phyloP scores from a whole-genome alignment of 768 basidiomycete species.

The Termitomyces sp. region DNA sequence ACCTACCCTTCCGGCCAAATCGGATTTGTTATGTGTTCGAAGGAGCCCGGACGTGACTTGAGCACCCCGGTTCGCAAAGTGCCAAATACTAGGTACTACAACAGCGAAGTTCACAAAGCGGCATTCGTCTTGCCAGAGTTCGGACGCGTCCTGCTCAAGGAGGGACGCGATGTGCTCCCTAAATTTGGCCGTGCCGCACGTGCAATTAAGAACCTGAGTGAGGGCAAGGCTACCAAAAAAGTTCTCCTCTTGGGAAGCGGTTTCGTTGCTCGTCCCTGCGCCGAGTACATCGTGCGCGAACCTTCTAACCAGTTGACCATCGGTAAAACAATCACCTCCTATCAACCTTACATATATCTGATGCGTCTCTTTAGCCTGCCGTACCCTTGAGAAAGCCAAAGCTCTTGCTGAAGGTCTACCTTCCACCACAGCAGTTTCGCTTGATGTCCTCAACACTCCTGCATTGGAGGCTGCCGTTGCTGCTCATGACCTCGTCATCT shows the following conservation, averaged over 20 bases:
- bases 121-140: constrained; percentile 96
- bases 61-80: constrained; percentile 70
- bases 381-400: constrained; percentile 75
- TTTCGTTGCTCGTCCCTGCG: constrained; percentile 94
- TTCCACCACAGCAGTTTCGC: constrained; percentile 64
- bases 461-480: constrained; percentile 80
- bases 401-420: constrained; percentile 64
- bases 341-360: neutral
- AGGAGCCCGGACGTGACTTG: constrained; percentile 64
- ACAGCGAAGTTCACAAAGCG: constrained; percentile 67
- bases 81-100: constrained; percentile 78
- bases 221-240: constrained; percentile 45
- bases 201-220: constrained; percentile 26
- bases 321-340: constrained; percentile 37
- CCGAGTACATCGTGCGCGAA: constrained; percentile 84
- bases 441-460: constrained; percentile 70
- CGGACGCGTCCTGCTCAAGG: constrained; percentile 65
- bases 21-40: constrained; percentile 88
- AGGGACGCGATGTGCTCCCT: constrained; percentile 66
- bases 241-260: constrained; percentile 91
- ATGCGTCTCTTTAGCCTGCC: constrained; percentile 55
- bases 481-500: constrained; percentile 89
- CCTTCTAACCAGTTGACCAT: constrained; percentile 82
- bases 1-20: constrained; percentile 99
- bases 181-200: constrained; percentile 63